Conservation (phyloP, 2,329 filamentous ascomycete species). For the Cucurbitaria berberidis region DNA sequence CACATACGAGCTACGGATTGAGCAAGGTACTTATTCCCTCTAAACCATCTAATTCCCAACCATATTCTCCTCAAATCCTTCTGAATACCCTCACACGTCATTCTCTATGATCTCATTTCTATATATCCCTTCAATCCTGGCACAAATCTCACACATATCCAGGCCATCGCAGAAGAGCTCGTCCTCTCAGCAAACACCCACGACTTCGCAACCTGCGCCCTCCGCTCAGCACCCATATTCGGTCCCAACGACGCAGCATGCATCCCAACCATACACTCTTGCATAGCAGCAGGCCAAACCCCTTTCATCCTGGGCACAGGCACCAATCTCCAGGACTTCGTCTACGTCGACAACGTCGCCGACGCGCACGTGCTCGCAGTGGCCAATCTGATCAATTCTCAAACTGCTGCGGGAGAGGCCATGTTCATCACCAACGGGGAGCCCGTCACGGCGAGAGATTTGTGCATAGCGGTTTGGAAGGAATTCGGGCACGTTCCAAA, state of each 20-base stretch:
- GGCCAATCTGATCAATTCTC: slow-evolving; percentile 70
- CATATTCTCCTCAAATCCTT: neutral
- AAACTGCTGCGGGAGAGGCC: slow-evolving; percentile 71
- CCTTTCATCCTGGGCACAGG: slow-evolving; percentile 81
- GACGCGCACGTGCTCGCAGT: slow-evolving; percentile 85
- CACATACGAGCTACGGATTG: slow-evolving; percentile 80
- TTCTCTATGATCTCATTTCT: too few relatives aligned
- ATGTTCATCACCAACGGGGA: slow-evolving; percentile 91
- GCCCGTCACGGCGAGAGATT: slow-evolving; percentile 91
- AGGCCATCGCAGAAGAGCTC: slow-evolving; percentile 80
- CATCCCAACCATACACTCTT: slow-evolving; percentile 74
- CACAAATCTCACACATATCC: slow-evolving; percentile 22
- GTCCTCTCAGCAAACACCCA: slow-evolving; percentile 76
- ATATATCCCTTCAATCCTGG: neutral
- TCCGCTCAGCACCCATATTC: slow-evolving; percentile 89
- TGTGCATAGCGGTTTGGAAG: slow-evolving; percentile 78
- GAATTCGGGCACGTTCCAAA: slow-evolving; percentile 61
- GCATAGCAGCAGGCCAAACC: slow-evolving; percentile 71
- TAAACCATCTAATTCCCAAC: neutral
- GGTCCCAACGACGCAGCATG: slow-evolving; percentile 85
- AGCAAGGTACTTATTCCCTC: slow-evolving; percentile 69
- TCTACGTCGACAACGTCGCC: slow-evolving; percentile 71
- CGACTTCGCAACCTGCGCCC: slow-evolving; percentile 74
- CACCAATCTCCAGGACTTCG: slow-evolving; percentile 73
- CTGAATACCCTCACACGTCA: neutral